phyloP scores from a whole-genome alignment of 164 flowering plant genomes.

The Vitis rupestris region DNA sequence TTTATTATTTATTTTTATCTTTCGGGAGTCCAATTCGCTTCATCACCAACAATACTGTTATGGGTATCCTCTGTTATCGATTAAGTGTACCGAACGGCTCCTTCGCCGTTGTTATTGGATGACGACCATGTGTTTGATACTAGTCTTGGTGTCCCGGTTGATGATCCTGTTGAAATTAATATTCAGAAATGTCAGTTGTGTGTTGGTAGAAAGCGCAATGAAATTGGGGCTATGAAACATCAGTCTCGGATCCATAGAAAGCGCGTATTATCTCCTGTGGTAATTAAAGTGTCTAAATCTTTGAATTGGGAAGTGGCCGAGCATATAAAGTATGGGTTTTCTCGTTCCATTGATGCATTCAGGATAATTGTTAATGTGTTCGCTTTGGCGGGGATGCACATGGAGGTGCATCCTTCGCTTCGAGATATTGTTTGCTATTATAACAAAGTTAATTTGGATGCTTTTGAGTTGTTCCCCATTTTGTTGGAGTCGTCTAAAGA shows the following conservation, averaged over 20 bases:
- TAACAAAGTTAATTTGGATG: slow-evolving; percentile 21
- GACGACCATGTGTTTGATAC: slow-evolving; percentile 12
- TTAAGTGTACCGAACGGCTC: background rate
- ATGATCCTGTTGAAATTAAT: background rate
- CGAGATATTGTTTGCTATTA: slow-evolving; percentile 39
- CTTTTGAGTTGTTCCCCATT: slow-evolving; percentile 24
- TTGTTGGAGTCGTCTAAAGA: slow-evolving; percentile 27
- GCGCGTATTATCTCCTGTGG: slow-evolving; percentile 27
- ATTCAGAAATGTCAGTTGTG: background rate
- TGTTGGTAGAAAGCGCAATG: background rate
- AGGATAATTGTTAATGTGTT: slow-evolving; percentile 42
- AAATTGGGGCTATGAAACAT: no score
- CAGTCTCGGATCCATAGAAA: background rate
- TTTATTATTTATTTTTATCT: no score
- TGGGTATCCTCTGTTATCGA: no score
- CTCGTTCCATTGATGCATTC: slow-evolving; percentile 38
- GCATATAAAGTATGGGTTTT: slow-evolving; percentile 35
- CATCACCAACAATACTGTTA: no score
- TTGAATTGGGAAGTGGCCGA: slow-evolving; percentile 41
- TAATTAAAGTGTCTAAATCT: slow-evolving; percentile 38
- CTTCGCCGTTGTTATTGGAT: slow-evolving; percentile 15
- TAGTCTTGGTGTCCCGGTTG: background rate
- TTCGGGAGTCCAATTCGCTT: no score
- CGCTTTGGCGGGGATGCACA: slow-evolving; percentile 39
- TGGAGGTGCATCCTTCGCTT: slow-evolving; percentile 40